phyloP scores from a whole-genome alignment of 495 filamentous ascomycete genomes.

The Saxophila tyrrhenica region DNA sequence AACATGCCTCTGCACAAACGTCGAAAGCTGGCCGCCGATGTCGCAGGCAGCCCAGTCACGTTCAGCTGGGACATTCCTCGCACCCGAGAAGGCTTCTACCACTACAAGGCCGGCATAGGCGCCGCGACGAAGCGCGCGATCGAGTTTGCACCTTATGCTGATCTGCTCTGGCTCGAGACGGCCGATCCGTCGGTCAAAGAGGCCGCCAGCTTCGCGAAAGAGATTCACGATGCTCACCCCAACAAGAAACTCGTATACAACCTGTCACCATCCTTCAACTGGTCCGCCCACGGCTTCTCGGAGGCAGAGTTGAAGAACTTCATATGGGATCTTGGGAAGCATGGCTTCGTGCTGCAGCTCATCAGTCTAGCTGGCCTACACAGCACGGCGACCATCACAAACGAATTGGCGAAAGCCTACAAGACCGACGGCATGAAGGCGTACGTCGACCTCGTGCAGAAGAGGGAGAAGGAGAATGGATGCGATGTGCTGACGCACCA shows the following conservation, averaged over 20 bases:
- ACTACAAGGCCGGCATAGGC: slow-evolving; percentile 77
- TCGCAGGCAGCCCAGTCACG: slow-evolving; percentile 52
- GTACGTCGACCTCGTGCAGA: slow-evolving; percentile 84
- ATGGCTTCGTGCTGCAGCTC: slow-evolving; percentile 90
- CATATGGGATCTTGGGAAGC: slow-evolving; percentile 88
- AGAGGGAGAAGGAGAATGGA: slow-evolving; percentile 79
- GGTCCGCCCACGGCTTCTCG: slow-evolving; percentile 88
- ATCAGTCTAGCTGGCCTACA: slow-evolving; percentile 87
- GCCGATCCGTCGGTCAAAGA: slow-evolving; percentile 74
- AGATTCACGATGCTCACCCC: slow-evolving; percentile 54
- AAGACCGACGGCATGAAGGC: slow-evolving; percentile 89
- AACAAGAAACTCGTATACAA: slow-evolving; percentile 94
- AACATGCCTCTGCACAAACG: slow-evolving; percentile 68
- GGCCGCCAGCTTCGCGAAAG: slow-evolving; percentile 57
- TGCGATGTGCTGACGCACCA: slow-evolving; percentile 96
- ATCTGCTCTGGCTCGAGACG: slow-evolving; percentile 95
- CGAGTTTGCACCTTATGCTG: slow-evolving; percentile 82
- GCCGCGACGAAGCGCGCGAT: slow-evolving; percentile 89
- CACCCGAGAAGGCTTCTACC: slow-evolving; percentile 92
- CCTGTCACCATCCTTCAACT: slow-evolving; percentile 92
- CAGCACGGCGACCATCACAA: slow-evolving; percentile 74
- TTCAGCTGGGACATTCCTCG: slow-evolving; percentile 90
- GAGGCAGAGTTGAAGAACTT: slow-evolving; percentile 70
- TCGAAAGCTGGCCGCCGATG: slow-evolving; percentile 53
- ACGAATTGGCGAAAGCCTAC: slow-evolving; percentile 70